Evolutionary conservation across 108 stramenopile genomes (phyloP), one percentile per base, ranked within the genome.

Genomic region (Nitzschia putrida): DNA sequence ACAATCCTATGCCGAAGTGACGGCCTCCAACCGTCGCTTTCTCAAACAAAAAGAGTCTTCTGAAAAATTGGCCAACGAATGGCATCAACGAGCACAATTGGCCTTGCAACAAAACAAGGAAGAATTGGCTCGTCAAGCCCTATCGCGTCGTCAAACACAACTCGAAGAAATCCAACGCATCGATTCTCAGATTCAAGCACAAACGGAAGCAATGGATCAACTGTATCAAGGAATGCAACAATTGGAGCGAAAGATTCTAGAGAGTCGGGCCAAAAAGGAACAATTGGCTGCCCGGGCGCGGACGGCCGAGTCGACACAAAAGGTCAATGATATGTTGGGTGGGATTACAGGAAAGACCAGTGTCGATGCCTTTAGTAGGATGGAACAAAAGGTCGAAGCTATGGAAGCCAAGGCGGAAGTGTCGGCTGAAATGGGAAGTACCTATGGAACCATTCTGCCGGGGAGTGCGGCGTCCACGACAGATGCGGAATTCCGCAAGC

Each of bases 361-460:
- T 64, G 93, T 97, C 92, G 97, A 97, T 82, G 96, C 96, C 45
- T 98, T 97, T 69, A 83, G 78, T 21, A 78, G 96, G 20, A 98
- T 98, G 97, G 94, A 96, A 78, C 91, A 97, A 73, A 98, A 98
- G 82, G 97, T 98, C 2, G 97, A 96, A 65, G 85, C 79, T 16
- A 72, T 98, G 38, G 97, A 98, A 83, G 94, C 92, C 23, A 73
- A 84, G 12, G 97, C 97, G 2, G 96, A 97, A 74, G 92, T 97
- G 49, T 79, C 87, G n/a, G 95, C 94, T 29, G 93, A 98, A 79
- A 91, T 96, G 89, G 87, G 86, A 34, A 74, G 80, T 8, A 67
- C 76, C 14, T 68, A 51, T 58, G 79, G 77, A 50, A 85, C 74
- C 11, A 66, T 76, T 25, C 66, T 94, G 68, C 92, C 92, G 5